A percentile compares a stretch with the other conserved stretches of the same genome.
Conservation (phyloP, 1,139 yeast genomes). For the Kazachstania sp. region DNA sequence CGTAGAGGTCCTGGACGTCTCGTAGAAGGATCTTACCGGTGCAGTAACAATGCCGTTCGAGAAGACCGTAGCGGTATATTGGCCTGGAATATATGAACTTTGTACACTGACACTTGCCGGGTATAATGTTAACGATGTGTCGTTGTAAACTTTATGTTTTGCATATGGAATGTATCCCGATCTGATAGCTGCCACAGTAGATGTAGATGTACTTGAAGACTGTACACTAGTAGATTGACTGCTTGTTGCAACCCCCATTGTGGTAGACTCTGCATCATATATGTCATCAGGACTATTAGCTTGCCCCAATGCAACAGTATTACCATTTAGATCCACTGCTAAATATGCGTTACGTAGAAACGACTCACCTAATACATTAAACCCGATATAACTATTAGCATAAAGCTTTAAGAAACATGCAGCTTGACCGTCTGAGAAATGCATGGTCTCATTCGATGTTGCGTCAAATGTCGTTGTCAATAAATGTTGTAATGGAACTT, state of each 20-base stretch:
- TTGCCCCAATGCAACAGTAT: constrained; percentile 49
- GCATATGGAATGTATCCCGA: constrained; percentile 48
- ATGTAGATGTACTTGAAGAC: constrained; percentile 3
- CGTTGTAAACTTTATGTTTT: constrained; percentile 30
- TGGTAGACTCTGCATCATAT: not conserved
- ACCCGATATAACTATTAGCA: constrained; percentile 47
- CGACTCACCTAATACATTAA: constrained; percentile 52
- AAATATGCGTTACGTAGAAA: constrained; percentile 49
- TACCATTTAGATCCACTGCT: constrained; percentile 60
- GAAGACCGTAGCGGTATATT: constrained; percentile 23
- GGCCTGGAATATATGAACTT: constrained; percentile 19
- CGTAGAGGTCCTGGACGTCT: constrained; percentile 19
- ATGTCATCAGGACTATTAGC: constrained; percentile 16
- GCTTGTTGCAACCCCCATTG: not conserved
- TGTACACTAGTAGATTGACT: too few relatives aligned
- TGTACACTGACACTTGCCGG: constrained; percentile 12
- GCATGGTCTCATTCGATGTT: constrained; percentile 27
- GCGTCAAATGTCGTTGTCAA: constrained; percentile 36
- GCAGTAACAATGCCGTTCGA: constrained; percentile 26
- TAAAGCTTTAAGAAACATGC: constrained; percentile 56
- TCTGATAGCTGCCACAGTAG: constrained; percentile 26
- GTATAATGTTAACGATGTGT: constrained; percentile 29
- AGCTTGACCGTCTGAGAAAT: constrained; percentile 44
- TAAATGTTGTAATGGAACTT: constrained; percentile 47
- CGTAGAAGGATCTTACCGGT: constrained; percentile 24